Evolutionary conservation across 768 basidiomycete species (phyloP).

Genomic region (Suillus americanus): DNA sequence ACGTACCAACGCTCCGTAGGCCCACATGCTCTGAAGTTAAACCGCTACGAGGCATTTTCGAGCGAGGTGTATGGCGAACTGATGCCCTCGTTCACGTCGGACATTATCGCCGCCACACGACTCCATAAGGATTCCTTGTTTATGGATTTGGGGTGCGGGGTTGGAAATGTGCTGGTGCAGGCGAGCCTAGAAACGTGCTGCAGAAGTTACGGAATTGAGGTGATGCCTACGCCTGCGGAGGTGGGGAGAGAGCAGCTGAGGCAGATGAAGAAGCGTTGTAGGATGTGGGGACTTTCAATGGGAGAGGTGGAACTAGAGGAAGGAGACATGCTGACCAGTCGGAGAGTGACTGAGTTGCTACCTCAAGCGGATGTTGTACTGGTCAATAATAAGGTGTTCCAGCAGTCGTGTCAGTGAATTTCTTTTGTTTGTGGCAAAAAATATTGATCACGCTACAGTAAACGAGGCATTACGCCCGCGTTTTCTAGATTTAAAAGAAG

Average conservation of each 20-base stretch:
- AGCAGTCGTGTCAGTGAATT: conserved; percentile 60
- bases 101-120: conserved; percentile 50
- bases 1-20: conserved; percentile 93
- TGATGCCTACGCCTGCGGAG: conserved; percentile 74
- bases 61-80: conserved; percentile 90
- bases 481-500: conserved; percentile 93
- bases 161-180: conserved; percentile 83
- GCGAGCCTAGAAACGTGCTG: conserved; percentile 81
- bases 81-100: conserved; percentile 68
- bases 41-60: conserved; percentile 80
- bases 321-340: conserved; percentile 80
- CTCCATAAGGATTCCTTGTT: conserved; percentile 62
- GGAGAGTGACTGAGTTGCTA: conserved; percentile 67
- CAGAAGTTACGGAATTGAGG: conserved; percentile 74
- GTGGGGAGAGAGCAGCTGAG: conserved; percentile 75
- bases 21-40: conserved; percentile 79
- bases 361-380: conserved; percentile 86
- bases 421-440: conserved; percentile 1
- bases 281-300: conserved; percentile 87
- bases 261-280: conserved; percentile 74
- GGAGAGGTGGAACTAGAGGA: conserved; percentile 79
- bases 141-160: conserved; percentile 84
- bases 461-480: conserved; percentile 86
- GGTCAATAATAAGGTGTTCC: conserved; percentile 86
- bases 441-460: conserved; percentile 43